Percentiles rank a stretch among this genome's conserved stretches.
These are phyloP conservation scores for Pyricularia pennisetigena DNA, from an alignment of 2,329 filamentous ascomycete species.

Conservation along the genomic window DNA sequence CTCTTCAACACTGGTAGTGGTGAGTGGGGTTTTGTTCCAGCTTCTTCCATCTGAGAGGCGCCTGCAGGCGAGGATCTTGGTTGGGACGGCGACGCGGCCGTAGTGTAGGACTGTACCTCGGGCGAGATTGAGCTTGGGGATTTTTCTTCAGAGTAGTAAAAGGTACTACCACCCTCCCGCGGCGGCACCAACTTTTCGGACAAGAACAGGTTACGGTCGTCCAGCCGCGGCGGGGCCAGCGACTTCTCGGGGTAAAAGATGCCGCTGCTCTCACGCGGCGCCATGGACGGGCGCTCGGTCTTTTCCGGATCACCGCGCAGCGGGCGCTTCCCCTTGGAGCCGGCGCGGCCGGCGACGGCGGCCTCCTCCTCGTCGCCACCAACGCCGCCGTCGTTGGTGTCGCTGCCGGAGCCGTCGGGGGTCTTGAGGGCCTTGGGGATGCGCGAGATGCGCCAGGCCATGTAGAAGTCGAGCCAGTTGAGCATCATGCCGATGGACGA, in stretches of 20 bases:
- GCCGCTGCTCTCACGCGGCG: too few species aligned
- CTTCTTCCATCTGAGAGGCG: not conserved
- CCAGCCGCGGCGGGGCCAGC: not conserved
- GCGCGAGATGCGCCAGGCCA: constrained; percentile 2
- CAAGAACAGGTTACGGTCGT: not conserved
- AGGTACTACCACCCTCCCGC: not conserved
- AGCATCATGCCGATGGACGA: constrained; percentile 2
- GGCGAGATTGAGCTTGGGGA: not conserved
- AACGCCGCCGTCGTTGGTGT: not conserved
- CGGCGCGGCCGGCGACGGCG: too few species aligned
- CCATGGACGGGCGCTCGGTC: too few species aligned
- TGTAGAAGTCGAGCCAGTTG: constrained; percentile 4
- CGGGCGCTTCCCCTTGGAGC: not conserved
- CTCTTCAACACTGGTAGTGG: not conserved
- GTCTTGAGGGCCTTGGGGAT: not conserved
- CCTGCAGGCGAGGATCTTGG: not conserved
- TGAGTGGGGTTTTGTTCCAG: not conserved
- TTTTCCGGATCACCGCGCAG: not conserved
- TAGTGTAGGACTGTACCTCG: not conserved
- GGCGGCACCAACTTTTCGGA: not conserved
- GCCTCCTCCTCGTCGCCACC: not conserved
- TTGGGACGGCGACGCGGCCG: not conserved
- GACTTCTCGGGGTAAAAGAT: not conserved
- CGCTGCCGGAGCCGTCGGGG: not conserved
- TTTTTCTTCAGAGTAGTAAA: not conserved